Percentiles rank a stretch among this genome's conserved stretches.
phyloP scores from a whole-genome alignment of 2,329 filamentous ascomycete genomes.

The Penicillium rolfsii region DNA sequence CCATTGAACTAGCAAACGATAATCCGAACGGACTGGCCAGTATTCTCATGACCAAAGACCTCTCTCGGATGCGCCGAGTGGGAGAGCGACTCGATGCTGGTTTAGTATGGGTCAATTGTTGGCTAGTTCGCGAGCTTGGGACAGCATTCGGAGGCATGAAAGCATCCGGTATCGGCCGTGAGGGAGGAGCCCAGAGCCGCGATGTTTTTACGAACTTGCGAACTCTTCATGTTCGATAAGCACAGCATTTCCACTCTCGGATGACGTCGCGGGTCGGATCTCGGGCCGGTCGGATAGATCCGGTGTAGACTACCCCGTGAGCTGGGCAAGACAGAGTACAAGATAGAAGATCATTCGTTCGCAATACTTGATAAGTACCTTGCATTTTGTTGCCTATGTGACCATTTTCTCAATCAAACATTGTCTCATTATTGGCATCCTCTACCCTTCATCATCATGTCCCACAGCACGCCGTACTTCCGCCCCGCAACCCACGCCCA shows the following conservation, averaged over 20 bases:
- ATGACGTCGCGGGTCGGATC: not conserved
- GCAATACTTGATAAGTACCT: not conserved
- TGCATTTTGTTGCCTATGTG: not conserved
- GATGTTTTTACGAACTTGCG: not conserved
- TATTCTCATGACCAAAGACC: not conserved
- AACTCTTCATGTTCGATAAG: not conserved
- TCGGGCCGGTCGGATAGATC: not conserved
- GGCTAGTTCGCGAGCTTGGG: not conserved
- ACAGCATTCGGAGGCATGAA: not conserved
- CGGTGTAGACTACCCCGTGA: not conserved
- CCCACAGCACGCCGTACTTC: conserved; percentile 41
- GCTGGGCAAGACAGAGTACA: not conserved
- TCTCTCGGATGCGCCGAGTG: not conserved
- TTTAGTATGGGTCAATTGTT: not conserved
- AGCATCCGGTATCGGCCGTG: not conserved
- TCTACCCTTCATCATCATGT: conserved; percentile 11
- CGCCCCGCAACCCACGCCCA: conserved; percentile 36
- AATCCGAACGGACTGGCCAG: not conserved
- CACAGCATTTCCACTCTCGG: not conserved
- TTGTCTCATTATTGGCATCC: not conserved
- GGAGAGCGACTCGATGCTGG: not conserved
- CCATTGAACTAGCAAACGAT: not conserved
- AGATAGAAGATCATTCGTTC: not conserved
- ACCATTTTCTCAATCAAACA: not conserved
- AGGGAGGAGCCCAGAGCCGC: not conserved